Percentiles rank a stretch among this genome's conserved stretches.
Conservation (phyloP, 2,329 filamentous ascomycete genomes). For the Ceratocystis lukuohia region DNA sequence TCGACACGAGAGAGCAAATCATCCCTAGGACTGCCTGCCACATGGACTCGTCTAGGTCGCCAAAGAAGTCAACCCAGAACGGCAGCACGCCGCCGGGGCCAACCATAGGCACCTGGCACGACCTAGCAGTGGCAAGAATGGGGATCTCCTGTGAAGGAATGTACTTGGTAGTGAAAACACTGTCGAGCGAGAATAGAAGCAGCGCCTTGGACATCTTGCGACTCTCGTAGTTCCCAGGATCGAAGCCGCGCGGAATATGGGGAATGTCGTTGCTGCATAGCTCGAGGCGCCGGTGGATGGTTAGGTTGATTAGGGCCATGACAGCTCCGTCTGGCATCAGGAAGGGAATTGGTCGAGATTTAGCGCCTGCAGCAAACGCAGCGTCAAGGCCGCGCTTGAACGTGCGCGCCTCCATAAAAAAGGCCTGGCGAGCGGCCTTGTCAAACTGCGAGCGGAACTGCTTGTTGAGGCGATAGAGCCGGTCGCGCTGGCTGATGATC, state of each 20-base stretch:
- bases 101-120: conserved; percentile 31
- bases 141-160: conserved; percentile 39
- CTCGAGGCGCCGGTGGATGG: conserved; percentile 43
- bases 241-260: conserved; percentile 54
- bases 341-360: conserved; percentile 33
- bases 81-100: conserved; percentile 42
- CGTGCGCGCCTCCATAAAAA: conserved; percentile 43
- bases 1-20: conserved; percentile 49
- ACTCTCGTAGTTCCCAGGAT: conserved; percentile 57
- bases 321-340: conserved; percentile 50
- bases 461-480: conserved; percentile 50
- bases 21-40: conserved; percentile 53
- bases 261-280: conserved; percentile 43
- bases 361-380: conserved; percentile 25
- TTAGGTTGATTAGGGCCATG: conserved; percentile 53
- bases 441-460: conserved; percentile 43
- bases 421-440: conserved; percentile 40
- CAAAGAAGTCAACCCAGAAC: conserved; percentile 60
- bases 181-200: conserved; percentile 49
- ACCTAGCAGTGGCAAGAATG: conserved; percentile 28
- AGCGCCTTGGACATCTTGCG: conserved; percentile 52
- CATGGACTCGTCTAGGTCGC: conserved; percentile 40
- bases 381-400: conserved; percentile 37
- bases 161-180: conserved; percentile 51
- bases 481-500: conserved; percentile 42